Conservation (phyloP, 2,329 filamentous ascomycete genomes). For the Penicillium olsonii region DNA sequence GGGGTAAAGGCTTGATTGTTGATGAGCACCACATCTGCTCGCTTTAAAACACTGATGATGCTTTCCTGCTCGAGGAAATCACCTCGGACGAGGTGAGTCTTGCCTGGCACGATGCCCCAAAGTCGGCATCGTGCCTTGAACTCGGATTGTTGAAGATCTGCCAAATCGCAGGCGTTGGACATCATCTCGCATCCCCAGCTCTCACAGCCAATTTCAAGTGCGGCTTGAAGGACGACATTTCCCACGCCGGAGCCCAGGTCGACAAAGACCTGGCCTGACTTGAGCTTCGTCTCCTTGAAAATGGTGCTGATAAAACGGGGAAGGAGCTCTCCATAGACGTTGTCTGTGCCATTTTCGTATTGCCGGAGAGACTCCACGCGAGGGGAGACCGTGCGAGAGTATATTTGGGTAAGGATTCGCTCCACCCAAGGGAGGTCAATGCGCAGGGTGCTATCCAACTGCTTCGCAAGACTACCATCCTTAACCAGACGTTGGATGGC, state of each 20-base stretch:
- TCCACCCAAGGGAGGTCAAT: slow-evolving; percentile 73
- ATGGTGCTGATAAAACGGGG: slow-evolving; percentile 82
- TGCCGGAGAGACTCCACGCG: slow-evolving; percentile 79
- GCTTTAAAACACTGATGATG: slow-evolving; percentile 72
- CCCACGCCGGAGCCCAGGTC: slow-evolving; percentile 95
- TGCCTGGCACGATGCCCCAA: slow-evolving; percentile 82
- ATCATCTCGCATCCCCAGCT: slow-evolving; percentile 97
- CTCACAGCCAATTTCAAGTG: slow-evolving; percentile 88
- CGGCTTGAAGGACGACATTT: slow-evolving; percentile 92
- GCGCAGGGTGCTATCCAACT: slow-evolving; percentile 68
- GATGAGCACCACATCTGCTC: slow-evolving; percentile 92
- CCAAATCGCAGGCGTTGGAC: slow-evolving; percentile 82
- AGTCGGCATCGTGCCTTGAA: slow-evolving; percentile 82
- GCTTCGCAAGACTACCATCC: slow-evolving; percentile 70
- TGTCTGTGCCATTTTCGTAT: slow-evolving; percentile 88
- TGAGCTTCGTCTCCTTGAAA: slow-evolving; percentile 75
- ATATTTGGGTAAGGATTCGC: slow-evolving; percentile 83
- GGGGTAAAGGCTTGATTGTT: slow-evolving; percentile 98
- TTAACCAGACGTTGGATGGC: slow-evolving; percentile 65
- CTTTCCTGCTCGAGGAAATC: slow-evolving; percentile 76
- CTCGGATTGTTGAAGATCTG: slow-evolving; percentile 76
- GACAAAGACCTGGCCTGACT: slow-evolving; percentile 82
- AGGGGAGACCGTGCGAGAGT: slow-evolving; percentile 88
- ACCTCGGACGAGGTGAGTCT: slow-evolving; percentile 76
- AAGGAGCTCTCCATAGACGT: slow-evolving; percentile 91